Conservation (phyloP, 2,329 filamentous ascomycete genomes). For the Pyricularia pennisetigena region DNA sequence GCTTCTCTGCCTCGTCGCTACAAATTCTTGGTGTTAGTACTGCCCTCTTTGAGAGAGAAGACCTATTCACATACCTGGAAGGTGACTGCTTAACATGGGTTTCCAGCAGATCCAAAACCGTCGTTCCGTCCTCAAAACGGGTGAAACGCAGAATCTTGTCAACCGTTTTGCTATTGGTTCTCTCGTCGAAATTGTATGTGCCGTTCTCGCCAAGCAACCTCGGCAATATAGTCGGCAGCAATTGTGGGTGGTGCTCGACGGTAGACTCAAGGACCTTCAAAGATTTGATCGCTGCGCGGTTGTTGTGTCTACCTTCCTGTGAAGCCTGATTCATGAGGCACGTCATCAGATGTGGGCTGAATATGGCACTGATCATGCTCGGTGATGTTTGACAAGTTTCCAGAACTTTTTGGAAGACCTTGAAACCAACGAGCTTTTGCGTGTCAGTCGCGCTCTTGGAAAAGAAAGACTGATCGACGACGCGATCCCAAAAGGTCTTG, state of each 20-base stretch:
- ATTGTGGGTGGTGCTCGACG: conserved; percentile 49
- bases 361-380: conserved; percentile 37
- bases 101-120: conserved; percentile 35
- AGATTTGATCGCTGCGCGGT: conserved; percentile 67
- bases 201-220: conserved; percentile 63
- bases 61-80: conserved; percentile 18
- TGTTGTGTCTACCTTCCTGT: conserved; percentile 66
- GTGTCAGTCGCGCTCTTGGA: conserved; percentile 72
- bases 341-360: conserved; percentile 74
- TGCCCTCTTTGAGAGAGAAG: conserved; percentile 11
- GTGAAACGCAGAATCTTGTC: conserved; percentile 60
- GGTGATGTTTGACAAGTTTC: conserved; percentile 25
- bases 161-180: conserved; percentile 77
- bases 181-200: conserved; percentile 71
- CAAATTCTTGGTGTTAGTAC: conserved; percentile 16
- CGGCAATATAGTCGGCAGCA: conserved; percentile 51
- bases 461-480: conserved; percentile 82
- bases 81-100: conserved; percentile 23
- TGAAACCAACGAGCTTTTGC: conserved; percentile 86
- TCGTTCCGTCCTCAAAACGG: conserved; percentile 43
- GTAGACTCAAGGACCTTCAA: conserved; percentile 60
- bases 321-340: conserved; percentile 77
- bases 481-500: conserved; percentile 72
- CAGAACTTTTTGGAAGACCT: conserved; percentile 72
- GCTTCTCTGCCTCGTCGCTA: conserved; percentile 26